Percentiles rank a stretch among this genome's conserved stretches.
phyloP scores from a whole-genome alignment of 129 eudicot species.

The Centaurea solstitialis region DNA sequence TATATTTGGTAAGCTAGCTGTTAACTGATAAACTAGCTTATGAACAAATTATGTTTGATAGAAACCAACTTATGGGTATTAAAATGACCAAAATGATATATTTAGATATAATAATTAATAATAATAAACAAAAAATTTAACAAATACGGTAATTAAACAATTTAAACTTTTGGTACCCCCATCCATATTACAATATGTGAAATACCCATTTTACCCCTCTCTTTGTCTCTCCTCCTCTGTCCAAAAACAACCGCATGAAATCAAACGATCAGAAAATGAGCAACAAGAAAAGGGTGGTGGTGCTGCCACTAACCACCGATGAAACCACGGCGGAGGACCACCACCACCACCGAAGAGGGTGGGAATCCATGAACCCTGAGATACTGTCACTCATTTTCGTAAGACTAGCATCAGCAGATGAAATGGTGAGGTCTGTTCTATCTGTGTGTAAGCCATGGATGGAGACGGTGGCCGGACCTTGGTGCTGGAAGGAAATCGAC shows the following conservation, averaged over 20 bases:
- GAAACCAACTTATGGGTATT: no score
- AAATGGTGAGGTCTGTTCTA: slow-evolving; percentile 33
- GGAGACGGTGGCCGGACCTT: slow-evolving; percentile 35
- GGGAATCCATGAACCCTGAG: slow-evolving; percentile 33
- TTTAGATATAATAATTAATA: no score
- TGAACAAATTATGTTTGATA: no score
- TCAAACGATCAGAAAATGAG: slow-evolving; percentile 8
- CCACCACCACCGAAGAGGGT: neutral
- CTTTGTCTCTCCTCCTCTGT: no score
- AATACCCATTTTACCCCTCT: no score
- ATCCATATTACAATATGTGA: no score
- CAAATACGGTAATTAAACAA: no score
- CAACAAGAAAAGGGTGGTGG: slow-evolving; percentile 1
- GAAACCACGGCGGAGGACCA: neutral
- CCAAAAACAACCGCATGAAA: neutral
- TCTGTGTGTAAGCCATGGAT: slow-evolving; percentile 43
- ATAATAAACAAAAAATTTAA: no score
- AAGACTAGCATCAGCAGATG: slow-evolving; percentile 27
- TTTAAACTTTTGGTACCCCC: no score
- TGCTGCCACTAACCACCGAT: neutral
- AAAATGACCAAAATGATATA: no score
- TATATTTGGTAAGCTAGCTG: no score
- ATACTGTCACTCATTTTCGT: slow-evolving; percentile 29
- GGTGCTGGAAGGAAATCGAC: slow-evolving; percentile 40
- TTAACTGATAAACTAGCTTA: no score